Conservation (phyloP, 139 green algal species). For the Asterochloris sp. region DNA sequence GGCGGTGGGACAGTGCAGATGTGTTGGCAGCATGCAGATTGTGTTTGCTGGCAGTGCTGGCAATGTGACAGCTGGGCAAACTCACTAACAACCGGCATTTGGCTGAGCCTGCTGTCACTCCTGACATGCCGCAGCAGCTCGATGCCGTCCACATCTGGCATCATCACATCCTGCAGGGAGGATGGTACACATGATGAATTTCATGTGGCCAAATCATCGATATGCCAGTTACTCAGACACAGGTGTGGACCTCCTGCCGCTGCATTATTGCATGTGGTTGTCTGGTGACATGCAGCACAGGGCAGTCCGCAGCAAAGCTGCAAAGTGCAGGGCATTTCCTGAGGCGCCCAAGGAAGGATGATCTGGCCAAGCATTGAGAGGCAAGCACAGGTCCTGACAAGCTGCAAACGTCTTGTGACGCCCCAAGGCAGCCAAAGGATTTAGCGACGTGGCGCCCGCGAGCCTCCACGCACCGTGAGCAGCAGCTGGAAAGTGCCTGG, state of each 20-base stretch:
- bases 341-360: too few species aligned
- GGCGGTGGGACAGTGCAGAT: neutral
- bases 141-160: conserved; percentile 84
- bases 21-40: neutral
- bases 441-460: neutral
- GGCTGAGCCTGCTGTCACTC: conserved; percentile 45
- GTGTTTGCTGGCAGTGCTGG: neutral
- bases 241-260: too few species aligned
- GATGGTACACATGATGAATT: too few species aligned
- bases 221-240: too few species aligned
- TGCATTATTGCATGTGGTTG: too few species aligned
- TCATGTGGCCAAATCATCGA: too few species aligned
- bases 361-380: too few species aligned
- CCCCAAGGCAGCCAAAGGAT: neutral
- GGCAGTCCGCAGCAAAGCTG: too few species aligned
- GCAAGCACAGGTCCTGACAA: too few species aligned
- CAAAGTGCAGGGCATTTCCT: too few species aligned
- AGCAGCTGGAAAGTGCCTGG: conserved; percentile 80
- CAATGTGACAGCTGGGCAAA: neutral
- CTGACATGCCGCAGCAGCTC: conserved; percentile 77
- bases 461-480: conserved; percentile 55
- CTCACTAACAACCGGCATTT: conserved; percentile 87
- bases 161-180: conserved; percentile 79
- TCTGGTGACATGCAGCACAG: too few species aligned
- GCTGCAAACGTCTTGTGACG: neutral